These are phyloP conservation scores for Mrakia blollopis DNA, from an alignment of 768 basidiomycete species.

Conservation along the genomic window DNA sequence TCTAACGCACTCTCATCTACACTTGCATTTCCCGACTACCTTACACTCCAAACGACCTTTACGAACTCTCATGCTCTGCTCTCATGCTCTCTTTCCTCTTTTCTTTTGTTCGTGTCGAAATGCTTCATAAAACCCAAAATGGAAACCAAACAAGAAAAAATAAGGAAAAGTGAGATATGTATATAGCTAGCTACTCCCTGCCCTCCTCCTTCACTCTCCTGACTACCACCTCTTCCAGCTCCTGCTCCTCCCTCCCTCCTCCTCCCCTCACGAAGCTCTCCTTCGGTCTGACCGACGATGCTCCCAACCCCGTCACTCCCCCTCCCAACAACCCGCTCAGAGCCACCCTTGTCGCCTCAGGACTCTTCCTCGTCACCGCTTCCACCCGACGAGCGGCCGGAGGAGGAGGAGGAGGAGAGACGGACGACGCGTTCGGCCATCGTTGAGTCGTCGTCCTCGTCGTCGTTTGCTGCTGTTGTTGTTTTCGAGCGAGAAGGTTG, in stretches of 20 bases:
- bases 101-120: no score
- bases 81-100: neutral
- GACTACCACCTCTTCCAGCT: neutral
- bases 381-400: neutral
- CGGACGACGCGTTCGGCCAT: neutral
- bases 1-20: no score
- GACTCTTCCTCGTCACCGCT: neutral
- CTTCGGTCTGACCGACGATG: neutral
- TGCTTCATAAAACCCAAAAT: no score
- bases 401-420: neutral
- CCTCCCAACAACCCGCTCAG: neutral
- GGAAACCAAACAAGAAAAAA: neutral
- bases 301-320: neutral
- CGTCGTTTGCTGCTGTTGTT: neutral
- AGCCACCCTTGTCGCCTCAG: neutral
- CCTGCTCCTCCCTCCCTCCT: neutral
- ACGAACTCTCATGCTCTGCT: neutral
- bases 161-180: no score
- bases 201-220: neutral
- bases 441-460: no score
- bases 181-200: neutral
- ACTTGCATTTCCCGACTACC: neutral
- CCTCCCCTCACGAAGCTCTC: conserved; percentile 3
- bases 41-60: neutral
- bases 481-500: neutral